Percentiles rank a stretch among this genome's conserved stretches.
Evolutionary conservation across 78 protist species (phyloP).

Genomic region (Planoprotostelium fungivorum): DNA sequence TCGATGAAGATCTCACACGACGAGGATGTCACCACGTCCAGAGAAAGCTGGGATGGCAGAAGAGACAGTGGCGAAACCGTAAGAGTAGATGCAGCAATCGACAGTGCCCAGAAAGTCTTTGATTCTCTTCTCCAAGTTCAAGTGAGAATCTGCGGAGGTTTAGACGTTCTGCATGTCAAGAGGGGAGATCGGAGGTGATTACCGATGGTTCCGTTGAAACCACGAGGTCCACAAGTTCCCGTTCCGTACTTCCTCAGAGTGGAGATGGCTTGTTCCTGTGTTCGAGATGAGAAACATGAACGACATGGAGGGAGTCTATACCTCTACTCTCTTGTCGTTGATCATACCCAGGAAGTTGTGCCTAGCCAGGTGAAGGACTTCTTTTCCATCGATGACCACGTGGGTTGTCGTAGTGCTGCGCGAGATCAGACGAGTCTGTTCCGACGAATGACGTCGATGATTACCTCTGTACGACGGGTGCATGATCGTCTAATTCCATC

Average conservation of each 20-base stretch:
- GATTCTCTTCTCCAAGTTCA: slow-evolving; percentile 75
- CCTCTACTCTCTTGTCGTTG: slow-evolving; percentile 27
- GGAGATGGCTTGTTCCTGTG: slow-evolving; percentile 9
- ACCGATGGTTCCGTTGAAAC: slow-evolving; percentile 96
- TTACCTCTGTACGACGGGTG: not conserved
- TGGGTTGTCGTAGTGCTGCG: slow-evolving; percentile 1
- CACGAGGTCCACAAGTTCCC: slow-evolving; percentile 98
- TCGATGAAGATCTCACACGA: slow-evolving; percentile 50
- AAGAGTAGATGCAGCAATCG: slow-evolving; percentile 84
- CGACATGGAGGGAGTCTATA: not conserved
- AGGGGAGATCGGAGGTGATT: not conserved
- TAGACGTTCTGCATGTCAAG: not conserved
- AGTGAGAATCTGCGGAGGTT: slow-evolving; percentile 60
- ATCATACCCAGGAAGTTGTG: slow-evolving; percentile 55
- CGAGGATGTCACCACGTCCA: slow-evolving; percentile 80
- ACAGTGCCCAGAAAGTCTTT: slow-evolving; percentile 65
- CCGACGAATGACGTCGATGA: not conserved
- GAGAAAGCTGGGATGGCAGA: slow-evolving; percentile 89
- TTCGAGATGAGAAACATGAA: not conserved
- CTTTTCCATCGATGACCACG: slow-evolving; percentile 19
- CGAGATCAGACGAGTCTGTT: not conserved
- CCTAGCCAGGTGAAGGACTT: slow-evolving; percentile 30
- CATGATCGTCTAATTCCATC: not conserved
- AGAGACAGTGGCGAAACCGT: slow-evolving; percentile 79
- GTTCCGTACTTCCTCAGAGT: slow-evolving; percentile 83